Evolutionary conservation across 306 rosid species (phyloP), one percentile per base, ranked within the genome.

Genomic region (Hippophae rhamnoides): DNA sequence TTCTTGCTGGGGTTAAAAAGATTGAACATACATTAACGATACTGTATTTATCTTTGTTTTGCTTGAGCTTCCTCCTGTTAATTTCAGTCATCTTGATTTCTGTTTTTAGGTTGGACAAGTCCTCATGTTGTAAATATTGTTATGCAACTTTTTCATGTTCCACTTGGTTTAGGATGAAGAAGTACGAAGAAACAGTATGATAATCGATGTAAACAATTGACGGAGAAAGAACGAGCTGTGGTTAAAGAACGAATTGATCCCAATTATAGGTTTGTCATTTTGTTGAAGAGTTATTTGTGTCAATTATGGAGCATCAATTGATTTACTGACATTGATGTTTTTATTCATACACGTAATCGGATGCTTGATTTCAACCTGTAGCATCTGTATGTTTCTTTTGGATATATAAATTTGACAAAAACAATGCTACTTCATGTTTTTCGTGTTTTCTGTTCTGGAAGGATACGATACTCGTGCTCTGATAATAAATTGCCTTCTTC

Each of bases 241-340:
- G 76, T 86, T 27, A 86, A 85, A 77, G 99, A 93, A 73, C 78
- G 23, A 69, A 88, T 93, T 14, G 69, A 93, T 72, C 97, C 99
- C 48, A 69, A 64, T 31, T 73, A 73, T 62, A 93, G 99, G 99
- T 93, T 47, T 51, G 70, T 71, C 14, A 53, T 57, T 26, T 12
- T 55, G 49, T 43, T 40, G 14, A 13, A 10, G 26, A 8, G 27
- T 43, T 13, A 23, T 43, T 26, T 2, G 13, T 46, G 52, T 8
- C 5, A 25, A 40, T 47, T 44, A 7, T 14, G 18, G 38, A 6
- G 14, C n/a, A 11, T 46, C 27, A 9, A 42, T 25, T 13, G 9
- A 41, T 18, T 6, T 27, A 27, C 38, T 27, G 38, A 27, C 4
- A 27, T 27, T 2, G 38, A 27, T 0, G 38, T 27, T 27, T 27